Conservation (phyloP, 768 basidiomycete genomes). For the Suillus clintonianus region DNA sequence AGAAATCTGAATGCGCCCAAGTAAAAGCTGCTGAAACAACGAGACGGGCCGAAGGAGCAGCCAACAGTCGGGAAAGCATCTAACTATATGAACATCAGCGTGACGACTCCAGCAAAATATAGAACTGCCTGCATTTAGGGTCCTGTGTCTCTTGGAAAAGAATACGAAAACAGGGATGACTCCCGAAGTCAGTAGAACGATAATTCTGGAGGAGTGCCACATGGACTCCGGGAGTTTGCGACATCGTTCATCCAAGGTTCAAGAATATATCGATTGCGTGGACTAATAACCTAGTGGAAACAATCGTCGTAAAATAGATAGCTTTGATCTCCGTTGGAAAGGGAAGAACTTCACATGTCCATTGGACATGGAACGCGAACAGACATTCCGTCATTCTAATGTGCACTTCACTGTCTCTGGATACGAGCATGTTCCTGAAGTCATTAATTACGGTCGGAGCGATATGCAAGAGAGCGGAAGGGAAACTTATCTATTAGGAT, state of each 20-base stretch:
- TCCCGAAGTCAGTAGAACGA: background rate
- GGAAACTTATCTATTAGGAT: background rate
- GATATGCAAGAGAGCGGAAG: background rate
- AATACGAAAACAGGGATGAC: background rate
- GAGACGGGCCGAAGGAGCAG: constrained; percentile 17
- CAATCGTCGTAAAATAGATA: background rate
- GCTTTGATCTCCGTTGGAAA: background rate
- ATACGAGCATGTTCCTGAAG: background rate
- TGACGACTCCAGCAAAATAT: background rate
- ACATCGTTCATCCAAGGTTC: background rate
- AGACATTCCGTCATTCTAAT: background rate
- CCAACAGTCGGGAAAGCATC: constrained; percentile 33
- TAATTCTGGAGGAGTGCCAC: background rate
- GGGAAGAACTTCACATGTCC: background rate
- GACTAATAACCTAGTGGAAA: background rate
- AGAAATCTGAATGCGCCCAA: constrained; percentile 18
- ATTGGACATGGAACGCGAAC: background rate
- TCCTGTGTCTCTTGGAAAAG: background rate
- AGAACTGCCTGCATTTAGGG: background rate
- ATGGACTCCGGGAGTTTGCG: background rate
- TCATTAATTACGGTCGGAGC: background rate
- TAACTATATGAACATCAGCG: constrained; percentile 14
- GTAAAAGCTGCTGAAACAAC: constrained; percentile 21
- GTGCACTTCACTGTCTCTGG: background rate
- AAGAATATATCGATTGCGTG: background rate